Percentiles rank a stretch among this genome's conserved stretches.
phyloP scores from a whole-genome alignment of 768 basidiomycete genomes.

The Peribolospora kevripleyi region DNA sequence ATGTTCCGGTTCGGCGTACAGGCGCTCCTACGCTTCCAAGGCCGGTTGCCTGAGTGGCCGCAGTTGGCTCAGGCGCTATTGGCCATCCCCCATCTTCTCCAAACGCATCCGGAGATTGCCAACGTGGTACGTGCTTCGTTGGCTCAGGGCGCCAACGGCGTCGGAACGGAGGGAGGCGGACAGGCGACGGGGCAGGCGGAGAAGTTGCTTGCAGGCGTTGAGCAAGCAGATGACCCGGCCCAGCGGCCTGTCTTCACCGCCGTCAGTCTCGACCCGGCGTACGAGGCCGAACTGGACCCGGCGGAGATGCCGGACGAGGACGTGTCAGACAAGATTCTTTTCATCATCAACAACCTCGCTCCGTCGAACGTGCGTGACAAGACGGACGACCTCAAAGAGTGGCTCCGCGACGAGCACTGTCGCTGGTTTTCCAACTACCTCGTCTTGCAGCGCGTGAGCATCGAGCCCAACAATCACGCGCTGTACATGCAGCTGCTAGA shows the following conservation, averaged over 20 bases:
- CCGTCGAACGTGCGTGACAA: constrained; percentile 80
- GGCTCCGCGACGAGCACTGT: constrained; percentile 60
- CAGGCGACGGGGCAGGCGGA: neutral
- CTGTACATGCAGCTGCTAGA: constrained; percentile 88
- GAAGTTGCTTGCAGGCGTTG: neutral
- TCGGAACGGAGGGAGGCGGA: no score
- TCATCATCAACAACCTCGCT: constrained; percentile 94
- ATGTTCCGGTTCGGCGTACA: constrained; percentile 87
- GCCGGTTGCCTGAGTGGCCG: constrained; percentile 69
- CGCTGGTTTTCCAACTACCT: constrained; percentile 97
- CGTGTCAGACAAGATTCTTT: constrained; percentile 73
- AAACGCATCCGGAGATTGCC: constrained; percentile 47
- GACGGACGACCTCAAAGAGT: constrained; percentile 54
- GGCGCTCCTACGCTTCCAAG: constrained; percentile 68
- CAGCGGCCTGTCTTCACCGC: constrained; percentile 41
- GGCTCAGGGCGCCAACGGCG: neutral
- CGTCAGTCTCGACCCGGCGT: constrained; percentile 44
- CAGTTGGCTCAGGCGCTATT: constrained; percentile 72
- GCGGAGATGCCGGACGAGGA: constrained; percentile 44
- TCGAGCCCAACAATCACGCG: constrained; percentile 89
- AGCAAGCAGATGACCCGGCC: constrained; percentile 20
- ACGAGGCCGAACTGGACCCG: constrained; percentile 30
- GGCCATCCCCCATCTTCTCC: constrained; percentile 61
- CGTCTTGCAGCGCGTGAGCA: constrained; percentile 81
- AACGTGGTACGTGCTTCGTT: constrained; percentile 11